These are phyloP conservation scores for Arthrobotrys pseudoclavata DNA, from an alignment of 2,329 filamentous ascomycete genomes.

Conservation along the genomic window DNA sequence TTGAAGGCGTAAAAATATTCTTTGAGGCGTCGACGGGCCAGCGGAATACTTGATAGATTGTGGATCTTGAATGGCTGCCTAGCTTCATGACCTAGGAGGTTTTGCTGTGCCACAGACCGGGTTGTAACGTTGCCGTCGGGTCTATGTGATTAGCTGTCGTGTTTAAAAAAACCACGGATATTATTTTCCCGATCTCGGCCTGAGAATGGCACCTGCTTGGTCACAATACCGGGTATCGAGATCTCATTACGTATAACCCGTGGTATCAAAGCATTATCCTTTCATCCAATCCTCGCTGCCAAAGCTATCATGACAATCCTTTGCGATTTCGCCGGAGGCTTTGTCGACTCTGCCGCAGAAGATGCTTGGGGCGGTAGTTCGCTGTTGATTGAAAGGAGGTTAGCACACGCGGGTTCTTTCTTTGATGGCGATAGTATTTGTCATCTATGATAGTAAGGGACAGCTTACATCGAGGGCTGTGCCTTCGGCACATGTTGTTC, in stretches of 20 bases:
- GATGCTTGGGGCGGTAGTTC: not conserved
- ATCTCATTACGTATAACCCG: not conserved
- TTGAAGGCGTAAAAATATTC: no score
- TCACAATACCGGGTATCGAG: no score
- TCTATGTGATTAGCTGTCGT: not conserved
- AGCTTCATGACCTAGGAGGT: not conserved
- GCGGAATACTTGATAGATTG: no score
- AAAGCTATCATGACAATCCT: not conserved
- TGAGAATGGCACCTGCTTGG: no score
- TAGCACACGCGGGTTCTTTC: not conserved
- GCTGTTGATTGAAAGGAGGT: not conserved
- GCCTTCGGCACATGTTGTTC: not conserved
- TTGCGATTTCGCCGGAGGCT: not conserved
- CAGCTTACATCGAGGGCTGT: not conserved
- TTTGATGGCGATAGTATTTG: no score
- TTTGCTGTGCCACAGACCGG: not conserved
- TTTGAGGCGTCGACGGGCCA: not conserved
- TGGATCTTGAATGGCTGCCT: not conserved
- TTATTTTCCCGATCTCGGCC: not conserved
- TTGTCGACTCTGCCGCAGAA: not conserved
- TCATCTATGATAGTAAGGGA: no score
- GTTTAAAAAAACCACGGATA: not conserved
- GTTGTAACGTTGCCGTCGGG: not conserved
- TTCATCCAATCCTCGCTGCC: not conserved
- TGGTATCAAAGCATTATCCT: slow-evolving; percentile 17